Evolutionary conservation across 1,139 yeast species (phyloP).

Genomic region (Sugiyamaella neomexicana): DNA sequence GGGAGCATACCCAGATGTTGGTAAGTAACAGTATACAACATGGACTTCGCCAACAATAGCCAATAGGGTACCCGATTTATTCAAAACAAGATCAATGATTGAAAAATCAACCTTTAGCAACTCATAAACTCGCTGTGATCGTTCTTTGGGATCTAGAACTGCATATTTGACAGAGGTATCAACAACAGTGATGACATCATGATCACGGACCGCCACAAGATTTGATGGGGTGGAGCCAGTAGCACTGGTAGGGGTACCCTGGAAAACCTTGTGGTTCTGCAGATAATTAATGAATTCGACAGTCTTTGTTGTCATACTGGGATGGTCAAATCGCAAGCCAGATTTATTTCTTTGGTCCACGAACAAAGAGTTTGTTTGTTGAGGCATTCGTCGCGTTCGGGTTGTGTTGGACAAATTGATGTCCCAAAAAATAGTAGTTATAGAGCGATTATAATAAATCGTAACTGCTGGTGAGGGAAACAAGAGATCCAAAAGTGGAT

Average conservation of each 20-base stretch:
- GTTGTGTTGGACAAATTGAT: too few species aligned
- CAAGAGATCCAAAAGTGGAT: too few species aligned
- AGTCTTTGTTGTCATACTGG: background rate
- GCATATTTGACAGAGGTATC: constrained; percentile 5
- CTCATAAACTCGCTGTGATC: background rate
- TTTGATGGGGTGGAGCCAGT: background rate
- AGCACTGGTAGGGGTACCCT: background rate
- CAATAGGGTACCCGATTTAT: constrained; percentile 45
- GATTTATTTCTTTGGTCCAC: too few species aligned
- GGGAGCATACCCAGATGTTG: constrained; percentile 36
- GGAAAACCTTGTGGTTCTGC: constrained; percentile 9
- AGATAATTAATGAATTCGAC: background rate
- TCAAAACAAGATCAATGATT: constrained; percentile 38
- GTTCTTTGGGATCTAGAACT: constrained; percentile 4
- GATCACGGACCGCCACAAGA: constrained; percentile 14
- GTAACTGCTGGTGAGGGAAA: too few species aligned
- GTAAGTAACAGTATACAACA: constrained; percentile 39
- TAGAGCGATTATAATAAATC: too few species aligned
- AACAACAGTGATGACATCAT: constrained; percentile 7
- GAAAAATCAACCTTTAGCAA: constrained; percentile 39
- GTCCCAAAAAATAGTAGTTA: too few species aligned
- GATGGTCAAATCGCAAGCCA: background rate
- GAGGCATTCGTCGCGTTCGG: too few species aligned
- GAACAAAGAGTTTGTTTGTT: too few species aligned
- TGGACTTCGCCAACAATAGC: constrained; percentile 44